Percentiles rank a stretch among this genome's conserved stretches.
These are phyloP conservation scores for Bromus sterilis DNA, from an alignment of 176 grass and related monocot species.

Conservation along the genomic window DNA sequence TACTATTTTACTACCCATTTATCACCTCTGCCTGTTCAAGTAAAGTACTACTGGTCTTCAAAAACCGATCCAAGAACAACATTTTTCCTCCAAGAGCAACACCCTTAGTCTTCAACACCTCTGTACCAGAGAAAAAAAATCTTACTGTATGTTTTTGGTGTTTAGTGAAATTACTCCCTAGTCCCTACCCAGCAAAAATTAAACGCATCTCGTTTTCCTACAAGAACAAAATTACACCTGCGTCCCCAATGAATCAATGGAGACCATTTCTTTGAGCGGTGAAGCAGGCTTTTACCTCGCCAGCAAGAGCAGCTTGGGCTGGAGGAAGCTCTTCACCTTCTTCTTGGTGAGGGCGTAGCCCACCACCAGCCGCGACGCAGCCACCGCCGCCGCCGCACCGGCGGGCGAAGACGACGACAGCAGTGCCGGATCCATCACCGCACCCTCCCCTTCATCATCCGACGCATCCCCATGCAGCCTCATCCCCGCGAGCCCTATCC, in stretches of 20 bases:
- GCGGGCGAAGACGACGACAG: slow-evolving; percentile 27
- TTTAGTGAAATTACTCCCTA: not conserved
- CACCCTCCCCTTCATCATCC: slow-evolving; percentile 20
- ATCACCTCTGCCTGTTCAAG: not conserved
- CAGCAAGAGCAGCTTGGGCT: slow-evolving; percentile 68
- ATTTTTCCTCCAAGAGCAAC: slow-evolving; percentile 3
- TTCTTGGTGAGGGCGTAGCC: slow-evolving; percentile 92
- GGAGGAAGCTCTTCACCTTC: slow-evolving; percentile 96
- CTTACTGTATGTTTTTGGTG: not conserved
- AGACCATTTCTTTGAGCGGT: slow-evolving; percentile 14
- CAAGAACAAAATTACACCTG: slow-evolving; percentile 13
- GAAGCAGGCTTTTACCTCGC: slow-evolving; percentile 63
- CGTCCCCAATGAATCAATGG: not conserved
- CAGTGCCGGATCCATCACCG: slow-evolving; percentile 13
- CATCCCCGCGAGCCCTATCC: slow-evolving; percentile 34
- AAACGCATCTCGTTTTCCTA: not conserved
- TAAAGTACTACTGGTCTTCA: not conserved
- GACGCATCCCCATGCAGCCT: slow-evolving; percentile 41
- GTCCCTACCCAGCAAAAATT: not conserved
- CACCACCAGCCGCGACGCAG: slow-evolving; percentile 51
- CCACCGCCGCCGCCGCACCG: not conserved
- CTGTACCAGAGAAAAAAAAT: slow-evolving; percentile 7
- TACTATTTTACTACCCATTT: not conserved
- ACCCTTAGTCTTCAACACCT: slow-evolving; percentile 2
- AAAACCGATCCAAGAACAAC: not conserved